These are phyloP conservation scores for Pythium plurisporium DNA, from an alignment of 352 stramenopile genomes.

Conservation along the genomic window DNA sequence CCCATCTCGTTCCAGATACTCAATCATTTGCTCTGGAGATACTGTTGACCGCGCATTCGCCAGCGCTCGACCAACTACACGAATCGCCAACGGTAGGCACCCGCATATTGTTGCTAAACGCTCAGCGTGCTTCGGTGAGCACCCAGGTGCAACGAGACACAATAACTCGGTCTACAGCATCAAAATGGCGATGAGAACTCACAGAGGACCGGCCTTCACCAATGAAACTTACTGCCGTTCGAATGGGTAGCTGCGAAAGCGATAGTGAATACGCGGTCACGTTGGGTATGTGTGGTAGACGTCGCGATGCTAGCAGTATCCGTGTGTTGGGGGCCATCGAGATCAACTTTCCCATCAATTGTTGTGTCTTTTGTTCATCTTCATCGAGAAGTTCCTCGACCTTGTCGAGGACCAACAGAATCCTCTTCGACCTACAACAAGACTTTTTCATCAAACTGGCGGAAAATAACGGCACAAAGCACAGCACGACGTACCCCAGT, in stretches of 20 bases:
- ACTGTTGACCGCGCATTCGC: slow-evolving; percentile 71
- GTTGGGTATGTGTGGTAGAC: slow-evolving; percentile 71
- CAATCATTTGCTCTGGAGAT: slow-evolving; percentile 76
- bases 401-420: slow-evolving; percentile 76
- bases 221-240: slow-evolving; percentile 45
- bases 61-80: slow-evolving; percentile 68
- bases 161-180: slow-evolving; percentile 56
- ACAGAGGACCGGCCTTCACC: neutral
- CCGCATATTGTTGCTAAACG: slow-evolving; percentile 68
- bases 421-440: slow-evolving; percentile 57
- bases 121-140: slow-evolving; percentile 54
- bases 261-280: slow-evolving; percentile 76
- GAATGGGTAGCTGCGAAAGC: slow-evolving; percentile 62
- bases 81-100: slow-evolving; percentile 76
- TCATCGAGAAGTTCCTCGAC: slow-evolving; percentile 75
- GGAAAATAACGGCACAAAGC: too few relatives aligned
- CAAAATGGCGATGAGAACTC: neutral
- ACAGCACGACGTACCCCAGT: slow-evolving; percentile 41
- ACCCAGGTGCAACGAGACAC: slow-evolving; percentile 59
- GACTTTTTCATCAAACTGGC: neutral
- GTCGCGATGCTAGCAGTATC: slow-evolving; percentile 62
- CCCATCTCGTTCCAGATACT: slow-evolving; percentile 70
- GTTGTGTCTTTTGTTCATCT: slow-evolving; percentile 67
- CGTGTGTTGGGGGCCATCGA: slow-evolving; percentile 63
- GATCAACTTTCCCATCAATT: slow-evolving; percentile 65